phyloP scores from a whole-genome alignment of 1,284 basidiomycete species.

The Tranzscheliella williamsii region DNA sequence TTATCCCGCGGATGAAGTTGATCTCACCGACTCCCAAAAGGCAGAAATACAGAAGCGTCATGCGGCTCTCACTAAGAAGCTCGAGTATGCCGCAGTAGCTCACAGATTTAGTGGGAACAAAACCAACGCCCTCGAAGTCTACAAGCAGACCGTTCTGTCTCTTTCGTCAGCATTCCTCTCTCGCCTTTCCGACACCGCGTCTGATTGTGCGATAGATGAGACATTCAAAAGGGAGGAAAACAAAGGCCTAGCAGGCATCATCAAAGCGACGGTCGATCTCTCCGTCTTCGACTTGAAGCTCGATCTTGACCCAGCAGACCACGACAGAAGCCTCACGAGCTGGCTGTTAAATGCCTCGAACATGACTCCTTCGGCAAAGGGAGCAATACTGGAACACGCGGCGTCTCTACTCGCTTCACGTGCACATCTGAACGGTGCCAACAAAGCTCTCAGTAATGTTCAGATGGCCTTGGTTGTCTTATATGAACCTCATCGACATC shows the following conservation, averaged over 20 bases:
- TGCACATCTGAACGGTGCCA: conserved; percentile 31
- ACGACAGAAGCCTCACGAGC: conserved; percentile 8
- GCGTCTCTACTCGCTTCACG: conserved; percentile 17
- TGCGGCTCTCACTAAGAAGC: conserved; percentile 17
- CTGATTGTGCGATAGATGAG: conserved; percentile 7
- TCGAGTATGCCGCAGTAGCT: conserved; percentile 33
- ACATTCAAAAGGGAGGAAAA: conserved; percentile 7
- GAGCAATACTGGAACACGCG: conserved; percentile 37
- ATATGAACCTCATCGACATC: conserved; percentile 12
- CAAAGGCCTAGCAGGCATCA: conserved; percentile 4
- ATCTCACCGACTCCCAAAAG: not conserved
- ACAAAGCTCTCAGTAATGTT: conserved; percentile 13
- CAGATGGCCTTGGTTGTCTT: conserved; percentile 11
- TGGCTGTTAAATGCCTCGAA: conserved; percentile 4
- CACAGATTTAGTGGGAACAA: conserved; percentile 27
- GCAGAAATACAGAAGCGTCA: conserved; percentile 5
- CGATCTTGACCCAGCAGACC: conserved; percentile 12
- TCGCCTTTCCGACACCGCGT: conserved; percentile 2
- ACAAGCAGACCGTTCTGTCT: conserved; percentile 6
- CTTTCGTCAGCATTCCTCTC: not conserved
- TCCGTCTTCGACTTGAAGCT: conserved; percentile 31
- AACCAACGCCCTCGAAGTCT: conserved; percentile 9
- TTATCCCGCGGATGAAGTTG: not conserved
- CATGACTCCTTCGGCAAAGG: conserved; percentile 6
- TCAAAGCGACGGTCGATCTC: conserved; percentile 29